Evolutionary conservation across 352 stramenopile genomes (phyloP), one percentile per base, ranked within the genome.

Genomic region (Pythium volutum): DNA sequence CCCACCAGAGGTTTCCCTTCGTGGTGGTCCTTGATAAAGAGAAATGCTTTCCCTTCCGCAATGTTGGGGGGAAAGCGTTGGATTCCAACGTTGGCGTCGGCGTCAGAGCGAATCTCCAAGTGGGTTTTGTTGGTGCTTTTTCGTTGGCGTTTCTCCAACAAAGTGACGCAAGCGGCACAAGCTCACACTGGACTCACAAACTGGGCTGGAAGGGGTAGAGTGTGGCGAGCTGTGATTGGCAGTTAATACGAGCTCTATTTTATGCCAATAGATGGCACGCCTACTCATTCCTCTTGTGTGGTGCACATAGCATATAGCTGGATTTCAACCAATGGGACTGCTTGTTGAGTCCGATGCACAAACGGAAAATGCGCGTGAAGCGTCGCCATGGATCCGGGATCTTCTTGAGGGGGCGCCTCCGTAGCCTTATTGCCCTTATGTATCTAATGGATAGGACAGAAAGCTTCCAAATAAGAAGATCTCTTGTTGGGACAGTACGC

Each of bases 101-200:
- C 18, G 48, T 53, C n/a, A n/a, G 9, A 25, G 34, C 33, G 50
- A 57, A 57, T 57, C 50, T 57, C 25, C 31, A 36, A 34, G 33
- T 57, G 25, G 20, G n/a, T 10, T 29, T 31, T 34, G 49, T 55
- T 55, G 49, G 49, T 18, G 31, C 18, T 22, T 43, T 42, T 18
- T 29, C n/a, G 25, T 41, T 26, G 31, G 31, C 26, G 27, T 55
- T 55, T 55, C 49, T 43, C 33, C 50, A 42, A 23, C 48, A 26
- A 34, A 41, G 34, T 57, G 50, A 57, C 50, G 50, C 50, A 57
- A 57, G 50, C 50, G 50, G 23, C 50, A 57, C 50, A 47, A 47
- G 41, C 22, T 3, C 33, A 25, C 26, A 47, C 34, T 23, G 27
- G 31, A 27, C 50, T 29, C 14, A n/a, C n/a, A 47, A 33, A 33